phyloP scores from a whole-genome alignment of 2,329 filamentous ascomycete species.

The Fusarium sp. region DNA sequence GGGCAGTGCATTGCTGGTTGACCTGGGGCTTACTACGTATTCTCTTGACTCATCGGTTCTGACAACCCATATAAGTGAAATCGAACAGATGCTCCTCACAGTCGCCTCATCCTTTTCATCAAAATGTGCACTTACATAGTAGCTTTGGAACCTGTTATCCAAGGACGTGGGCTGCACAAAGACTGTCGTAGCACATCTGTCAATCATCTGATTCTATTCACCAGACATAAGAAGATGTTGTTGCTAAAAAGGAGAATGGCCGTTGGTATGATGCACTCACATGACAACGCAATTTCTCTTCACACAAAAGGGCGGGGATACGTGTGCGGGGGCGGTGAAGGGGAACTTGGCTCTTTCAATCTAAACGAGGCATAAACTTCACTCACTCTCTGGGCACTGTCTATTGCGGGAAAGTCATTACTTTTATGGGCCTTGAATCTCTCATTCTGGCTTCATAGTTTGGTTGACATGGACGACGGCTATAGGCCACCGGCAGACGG shows the following conservation, averaged over 20 bases:
- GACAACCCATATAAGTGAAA: too few relatives aligned
- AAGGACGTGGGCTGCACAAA: too few relatives aligned
- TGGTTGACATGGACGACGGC: neutral
- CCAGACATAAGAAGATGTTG: neutral
- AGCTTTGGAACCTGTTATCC: too few relatives aligned
- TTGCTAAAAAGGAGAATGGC: neutral
- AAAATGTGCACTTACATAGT: too few relatives aligned
- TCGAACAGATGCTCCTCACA: too few relatives aligned
- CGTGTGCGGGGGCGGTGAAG: neutral
- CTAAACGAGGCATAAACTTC: neutral
- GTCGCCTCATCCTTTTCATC: too few relatives aligned
- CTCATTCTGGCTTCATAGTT: neutral
- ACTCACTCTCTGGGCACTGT: neutral
- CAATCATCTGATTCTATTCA: fast-evolving
- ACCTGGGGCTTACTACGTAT: neutral
- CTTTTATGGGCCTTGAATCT: fast-evolving
- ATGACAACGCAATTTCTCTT: neutral
- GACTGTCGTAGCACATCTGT: too few relatives aligned
- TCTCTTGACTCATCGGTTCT: neutral
- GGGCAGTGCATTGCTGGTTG: neutral
- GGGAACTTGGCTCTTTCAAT: neutral
- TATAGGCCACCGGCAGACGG: neutral
- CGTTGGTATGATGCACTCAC: neutral
- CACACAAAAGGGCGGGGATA: neutral
- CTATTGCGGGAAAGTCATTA: neutral